Conservation (phyloP, 164 flowering plant species). For the Aristolochia contorta region DNA sequence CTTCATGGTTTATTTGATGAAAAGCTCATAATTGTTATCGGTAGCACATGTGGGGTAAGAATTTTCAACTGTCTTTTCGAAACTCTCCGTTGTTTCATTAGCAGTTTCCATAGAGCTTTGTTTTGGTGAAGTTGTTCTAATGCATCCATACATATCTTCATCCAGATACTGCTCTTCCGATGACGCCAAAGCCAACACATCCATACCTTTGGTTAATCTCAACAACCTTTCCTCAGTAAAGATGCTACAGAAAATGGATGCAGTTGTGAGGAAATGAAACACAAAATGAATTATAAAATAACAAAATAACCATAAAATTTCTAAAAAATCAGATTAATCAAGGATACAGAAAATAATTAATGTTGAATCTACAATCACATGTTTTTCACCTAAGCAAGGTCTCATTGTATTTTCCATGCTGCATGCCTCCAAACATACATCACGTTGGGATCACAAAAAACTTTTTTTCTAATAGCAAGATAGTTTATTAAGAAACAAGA, state of each 20-base stretch:
- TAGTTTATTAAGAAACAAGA: too few relatives aligned
- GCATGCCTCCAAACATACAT: too few relatives aligned
- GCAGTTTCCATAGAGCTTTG: slow-evolving; percentile 19
- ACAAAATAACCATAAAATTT: not conserved
- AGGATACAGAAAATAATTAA: too few relatives aligned
- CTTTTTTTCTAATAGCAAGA: too few relatives aligned
- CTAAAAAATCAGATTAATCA: too few relatives aligned
- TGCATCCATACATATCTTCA: slow-evolving; percentile 23
- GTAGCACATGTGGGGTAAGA: slow-evolving; percentile 19
- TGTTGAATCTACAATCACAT: too few relatives aligned
- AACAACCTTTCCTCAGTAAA: slow-evolving; percentile 91
- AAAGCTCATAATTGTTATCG: slow-evolving; percentile 21
- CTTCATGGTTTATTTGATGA: slow-evolving; percentile 27
- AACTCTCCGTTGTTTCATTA: slow-evolving; percentile 20
- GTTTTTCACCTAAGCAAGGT: too few relatives aligned
- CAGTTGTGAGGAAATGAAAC: slow-evolving; percentile 7
- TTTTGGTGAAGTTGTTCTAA: slow-evolving; percentile 12
- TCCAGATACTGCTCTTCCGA: slow-evolving; percentile 16
- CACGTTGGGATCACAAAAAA: too few relatives aligned
- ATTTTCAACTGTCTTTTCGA: slow-evolving; percentile 24
- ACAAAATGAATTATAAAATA: not conserved
- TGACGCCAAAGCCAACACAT: slow-evolving; percentile 39
- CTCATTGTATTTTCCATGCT: too few relatives aligned
- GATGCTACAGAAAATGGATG: slow-evolving; percentile 45
- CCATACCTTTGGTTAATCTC: slow-evolving; percentile 54